Conservation (phyloP, 352 stramenopile genomes). For the Phytophthora sp. region DNA sequence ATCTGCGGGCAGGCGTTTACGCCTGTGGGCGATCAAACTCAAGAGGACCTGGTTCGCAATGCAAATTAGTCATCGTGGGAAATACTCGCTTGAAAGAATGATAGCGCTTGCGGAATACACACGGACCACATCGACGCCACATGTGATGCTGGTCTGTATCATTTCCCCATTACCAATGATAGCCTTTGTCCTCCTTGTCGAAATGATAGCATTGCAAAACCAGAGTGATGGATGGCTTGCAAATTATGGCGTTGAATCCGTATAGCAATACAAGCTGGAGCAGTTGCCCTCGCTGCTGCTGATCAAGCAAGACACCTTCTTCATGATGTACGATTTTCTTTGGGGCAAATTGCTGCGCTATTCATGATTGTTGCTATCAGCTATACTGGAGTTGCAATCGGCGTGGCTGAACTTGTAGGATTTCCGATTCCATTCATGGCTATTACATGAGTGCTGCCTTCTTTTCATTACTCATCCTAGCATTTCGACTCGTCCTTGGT, state of each 20-base stretch:
- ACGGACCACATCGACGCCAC: not conserved
- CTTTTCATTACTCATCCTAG: not conserved
- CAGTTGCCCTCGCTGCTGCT: not conserved
- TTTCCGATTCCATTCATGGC: constrained; percentile 25
- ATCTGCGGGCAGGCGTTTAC: not conserved
- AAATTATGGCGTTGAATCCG: constrained; percentile 24
- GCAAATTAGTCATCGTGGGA: constrained; percentile 28
- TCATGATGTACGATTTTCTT: not conserved
- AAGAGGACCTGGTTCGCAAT: constrained; percentile 14
- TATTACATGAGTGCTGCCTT: constrained; percentile 2
- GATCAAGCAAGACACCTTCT: constrained; percentile 9
- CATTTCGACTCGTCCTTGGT: not conserved
- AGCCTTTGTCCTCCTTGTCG: not conserved
- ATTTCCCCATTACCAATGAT: constrained; percentile 12
- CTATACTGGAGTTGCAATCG: not conserved
- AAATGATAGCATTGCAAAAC: constrained; percentile 23
- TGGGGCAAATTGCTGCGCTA: not conserved
- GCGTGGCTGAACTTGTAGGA: not conserved
- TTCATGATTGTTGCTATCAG: not conserved
- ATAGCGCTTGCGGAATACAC: constrained; percentile 20
- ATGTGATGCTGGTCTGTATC: constrained; percentile 12
- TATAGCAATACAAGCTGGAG: constrained; percentile 1
- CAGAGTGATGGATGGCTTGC: constrained; percentile 8
- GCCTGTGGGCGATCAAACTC: constrained; percentile 3
- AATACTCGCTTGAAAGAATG: constrained; percentile 29